These are phyloP conservation scores for Microcyclosporella mali DNA, from an alignment of 2,329 filamentous ascomycete species.

Conservation along the genomic window DNA sequence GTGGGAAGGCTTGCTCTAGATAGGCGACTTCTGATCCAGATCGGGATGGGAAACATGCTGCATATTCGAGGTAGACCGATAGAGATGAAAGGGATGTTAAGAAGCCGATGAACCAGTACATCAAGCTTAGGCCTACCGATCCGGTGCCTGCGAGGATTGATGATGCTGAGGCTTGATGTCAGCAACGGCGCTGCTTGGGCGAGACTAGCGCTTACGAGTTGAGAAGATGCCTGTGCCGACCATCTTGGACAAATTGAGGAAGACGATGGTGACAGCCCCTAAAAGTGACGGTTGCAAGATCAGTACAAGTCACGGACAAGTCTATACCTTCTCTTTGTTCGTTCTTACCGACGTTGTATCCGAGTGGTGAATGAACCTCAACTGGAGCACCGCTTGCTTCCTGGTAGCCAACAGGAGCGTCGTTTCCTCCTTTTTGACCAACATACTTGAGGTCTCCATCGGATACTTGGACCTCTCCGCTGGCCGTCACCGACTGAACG, in stretches of 20 bases:
- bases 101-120: constrained; percentile 61
- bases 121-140: constrained; percentile 55
- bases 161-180: constrained; percentile 40
- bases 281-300: no score
- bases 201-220: constrained; percentile 46
- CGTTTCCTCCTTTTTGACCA: constrained; percentile 45
- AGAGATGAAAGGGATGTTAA: constrained; percentile 52
- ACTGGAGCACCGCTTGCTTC: constrained; percentile 58
- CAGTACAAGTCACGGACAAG: no score
- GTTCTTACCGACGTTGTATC: constrained; percentile 55
- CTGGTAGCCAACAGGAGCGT: constrained; percentile 48
- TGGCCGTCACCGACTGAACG: no score
- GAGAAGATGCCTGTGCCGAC: constrained; percentile 49
- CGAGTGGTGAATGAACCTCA: constrained; percentile 53
- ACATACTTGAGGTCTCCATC: constrained; percentile 35
- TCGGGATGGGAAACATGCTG: constrained; percentile 60
- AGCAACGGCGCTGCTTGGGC: not conserved
- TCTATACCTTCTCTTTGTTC: no score
- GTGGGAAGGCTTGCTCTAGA: constrained; percentile 60
- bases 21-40: constrained; percentile 63
- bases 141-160: constrained; percentile 55
- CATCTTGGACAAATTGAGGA: constrained; percentile 58
- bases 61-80: constrained; percentile 57
- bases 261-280: constrained; percentile 51
- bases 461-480: no score